Percentiles rank a stretch among this genome's conserved stretches.
These are phyloP conservation scores for Apiospora marii DNA, from an alignment of 2,329 filamentous ascomycete genomes.

Conservation along the genomic window DNA sequence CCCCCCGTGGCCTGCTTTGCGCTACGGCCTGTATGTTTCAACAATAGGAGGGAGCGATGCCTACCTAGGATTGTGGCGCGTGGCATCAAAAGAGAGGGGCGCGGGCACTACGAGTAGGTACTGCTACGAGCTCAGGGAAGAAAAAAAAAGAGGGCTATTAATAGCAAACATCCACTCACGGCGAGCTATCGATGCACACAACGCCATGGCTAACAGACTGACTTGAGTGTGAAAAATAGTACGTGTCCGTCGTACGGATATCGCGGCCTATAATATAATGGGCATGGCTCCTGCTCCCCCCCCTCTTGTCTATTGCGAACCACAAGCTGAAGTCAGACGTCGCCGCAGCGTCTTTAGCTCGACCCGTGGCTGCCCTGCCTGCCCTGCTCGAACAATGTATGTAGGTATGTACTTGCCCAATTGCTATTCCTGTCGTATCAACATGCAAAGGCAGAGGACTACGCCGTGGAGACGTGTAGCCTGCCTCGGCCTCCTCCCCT, in stretches of 20 bases:
- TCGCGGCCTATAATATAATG: slow-evolving; percentile 18
- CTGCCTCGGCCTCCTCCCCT: background rate
- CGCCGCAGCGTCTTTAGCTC: background rate
- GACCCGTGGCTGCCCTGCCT: background rate
- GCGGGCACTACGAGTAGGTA: slow-evolving; percentile 4
- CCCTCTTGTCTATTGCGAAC: background rate
- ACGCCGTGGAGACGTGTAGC: background rate
- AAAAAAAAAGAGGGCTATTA: slow-evolving; percentile 15
- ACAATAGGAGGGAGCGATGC: background rate
- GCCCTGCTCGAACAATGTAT: background rate
- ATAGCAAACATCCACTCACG: slow-evolving; percentile 18
- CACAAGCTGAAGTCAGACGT: slow-evolving; percentile 3
- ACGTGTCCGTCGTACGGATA: slow-evolving; percentile 9
- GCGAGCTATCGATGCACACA: slow-evolving; percentile 2
- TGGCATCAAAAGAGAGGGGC: slow-evolving; percentile 3
- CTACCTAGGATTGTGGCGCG: slow-evolving; percentile 10
- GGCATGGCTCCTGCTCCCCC: background rate
- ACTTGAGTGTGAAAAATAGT: background rate
- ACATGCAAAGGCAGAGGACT: background rate
- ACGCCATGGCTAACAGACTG: slow-evolving; percentile 2
- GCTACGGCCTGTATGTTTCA: slow-evolving; percentile 12
- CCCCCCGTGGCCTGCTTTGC: background rate
- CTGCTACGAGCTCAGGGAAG: background rate
- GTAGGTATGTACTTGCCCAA: background rate
- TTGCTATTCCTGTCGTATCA: background rate